A percentile compares a stretch with the other conserved stretches of the same genome.
Conservation (phyloP, 768 basidiomycete species). For the Trametes cubensis region DNA sequence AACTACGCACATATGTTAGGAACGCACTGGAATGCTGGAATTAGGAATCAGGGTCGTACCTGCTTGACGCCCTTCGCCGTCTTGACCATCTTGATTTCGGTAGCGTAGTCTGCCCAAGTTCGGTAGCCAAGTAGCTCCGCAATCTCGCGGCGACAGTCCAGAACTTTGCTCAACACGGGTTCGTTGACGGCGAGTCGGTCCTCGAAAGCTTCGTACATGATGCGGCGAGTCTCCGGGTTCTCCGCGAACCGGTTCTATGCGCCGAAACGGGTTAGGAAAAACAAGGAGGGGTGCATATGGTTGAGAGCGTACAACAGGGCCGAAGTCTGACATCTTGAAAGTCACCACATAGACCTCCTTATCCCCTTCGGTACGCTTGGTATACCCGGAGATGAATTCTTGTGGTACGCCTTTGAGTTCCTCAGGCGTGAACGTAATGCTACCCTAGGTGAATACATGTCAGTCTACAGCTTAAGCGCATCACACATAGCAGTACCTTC, state of each 20-base stretch:
- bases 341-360: slow-evolving; percentile 71
- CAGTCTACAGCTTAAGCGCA: background rate
- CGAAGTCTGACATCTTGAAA: slow-evolving; percentile 81
- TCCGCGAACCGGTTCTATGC: slow-evolving; percentile 61
- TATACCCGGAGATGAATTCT: slow-evolving; percentile 80
- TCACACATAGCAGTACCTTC: slow-evolving; percentile 45
- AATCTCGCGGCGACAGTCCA: slow-evolving; percentile 70
- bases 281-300: background rate
- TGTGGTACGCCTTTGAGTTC: slow-evolving; percentile 81
- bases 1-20: slow-evolving; percentile 49
- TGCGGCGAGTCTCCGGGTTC: slow-evolving; percentile 65
- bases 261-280: background rate
- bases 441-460: slow-evolving; percentile 46
- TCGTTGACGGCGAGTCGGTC: slow-evolving; percentile 68
- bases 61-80: slow-evolving; percentile 59
- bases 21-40: background rate
- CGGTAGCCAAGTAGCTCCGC: slow-evolving; percentile 69
- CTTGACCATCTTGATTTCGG: slow-evolving; percentile 88
- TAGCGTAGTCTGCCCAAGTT: slow-evolving; percentile 83
- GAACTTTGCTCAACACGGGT: slow-evolving; percentile 64
- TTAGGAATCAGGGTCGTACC: slow-evolving; percentile 35
- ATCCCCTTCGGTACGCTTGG: slow-evolving; percentile 59
- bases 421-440: slow-evolving; percentile 64
- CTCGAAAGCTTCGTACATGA: slow-evolving; percentile 69
- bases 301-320: slow-evolving; percentile 59